Conservation (phyloP, 1,284 basidiomycete genomes). For the Ceratobasidium theobromae region DNA sequence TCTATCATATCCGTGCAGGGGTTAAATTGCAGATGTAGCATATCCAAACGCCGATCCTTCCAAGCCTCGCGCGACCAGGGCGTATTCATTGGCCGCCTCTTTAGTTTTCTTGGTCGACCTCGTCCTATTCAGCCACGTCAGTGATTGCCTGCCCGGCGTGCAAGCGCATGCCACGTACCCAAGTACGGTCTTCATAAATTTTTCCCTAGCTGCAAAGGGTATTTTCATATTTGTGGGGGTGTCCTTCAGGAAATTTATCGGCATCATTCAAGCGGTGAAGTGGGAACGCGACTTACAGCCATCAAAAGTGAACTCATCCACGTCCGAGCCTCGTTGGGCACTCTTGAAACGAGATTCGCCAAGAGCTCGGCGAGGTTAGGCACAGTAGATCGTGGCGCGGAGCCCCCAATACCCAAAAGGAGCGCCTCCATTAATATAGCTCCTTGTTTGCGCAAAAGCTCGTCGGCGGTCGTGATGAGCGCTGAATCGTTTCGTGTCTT, state of each 20-base stretch:
- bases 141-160: background rate
- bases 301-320: constrained; percentile 77
- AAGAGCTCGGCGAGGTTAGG: constrained; percentile 82
- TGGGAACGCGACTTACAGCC: constrained; percentile 52
- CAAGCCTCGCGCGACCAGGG: constrained; percentile 68
- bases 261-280: constrained; percentile 8
- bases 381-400: constrained; percentile 79
- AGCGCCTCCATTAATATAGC: constrained; percentile 68
- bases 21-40: constrained; percentile 47
- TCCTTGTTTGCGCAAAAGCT: constrained; percentile 63
- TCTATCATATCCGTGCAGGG: background rate
- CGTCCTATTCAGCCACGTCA: constrained; percentile 33
- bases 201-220: constrained; percentile 66
- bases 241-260: constrained; percentile 33
- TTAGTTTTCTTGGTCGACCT: constrained; percentile 60
- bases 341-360: constrained; percentile 60
- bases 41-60: constrained; percentile 78
- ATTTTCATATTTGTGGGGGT: constrained; percentile 45
- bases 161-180: constrained; percentile 53
- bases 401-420: constrained; percentile 73
- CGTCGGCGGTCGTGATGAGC: constrained; percentile 37
- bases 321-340: constrained; percentile 53
- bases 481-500: constrained; percentile 32
- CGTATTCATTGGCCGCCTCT: constrained; percentile 76
- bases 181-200: constrained; percentile 71